Evolutionary conservation across 2,329 filamentous ascomycete species (phyloP).

Genomic region (Fusarium tupiense): DNA sequence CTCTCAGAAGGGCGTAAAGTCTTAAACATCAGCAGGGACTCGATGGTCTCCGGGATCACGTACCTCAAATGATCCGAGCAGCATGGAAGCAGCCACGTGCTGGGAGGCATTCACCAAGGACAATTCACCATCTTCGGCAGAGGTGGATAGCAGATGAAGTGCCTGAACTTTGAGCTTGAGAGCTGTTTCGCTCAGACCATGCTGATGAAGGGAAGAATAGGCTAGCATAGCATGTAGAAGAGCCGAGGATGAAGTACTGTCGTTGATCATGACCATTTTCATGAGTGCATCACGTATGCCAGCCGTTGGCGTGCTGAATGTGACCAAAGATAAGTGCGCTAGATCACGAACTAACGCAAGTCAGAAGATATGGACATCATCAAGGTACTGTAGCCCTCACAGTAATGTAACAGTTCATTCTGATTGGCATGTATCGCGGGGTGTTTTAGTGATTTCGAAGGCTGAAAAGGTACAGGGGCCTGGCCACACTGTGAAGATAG

Average conservation of each 20-base stretch:
- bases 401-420: slow-evolving; percentile 21
- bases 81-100: slow-evolving; percentile 36
- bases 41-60: not conserved
- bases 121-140: not conserved
- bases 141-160: slow-evolving; percentile 13
- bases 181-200: slow-evolving; percentile 8
- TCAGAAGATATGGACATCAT: not conserved
- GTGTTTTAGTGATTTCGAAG: not conserved
- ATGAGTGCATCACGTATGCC: slow-evolving; percentile 26
- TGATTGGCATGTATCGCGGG: not conserved
- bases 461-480: fast-evolving
- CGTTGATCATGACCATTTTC: slow-evolving; percentile 1
- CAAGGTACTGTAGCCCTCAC: not conserved
- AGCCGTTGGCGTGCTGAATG: not conserved
- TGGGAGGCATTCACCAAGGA: slow-evolving; percentile 7
- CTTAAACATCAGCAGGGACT: not conserved
- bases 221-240: slow-evolving; percentile 31
- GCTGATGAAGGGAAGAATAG: slow-evolving; percentile 23
- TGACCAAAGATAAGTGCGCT: slow-evolving; percentile 22
- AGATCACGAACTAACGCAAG: slow-evolving; percentile 1
- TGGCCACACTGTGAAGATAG: not conserved
- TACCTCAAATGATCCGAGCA: slow-evolving; percentile 35
- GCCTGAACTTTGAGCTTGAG: slow-evolving; percentile 28
- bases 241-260: slow-evolving; percentile 2
- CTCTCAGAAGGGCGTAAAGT: slow-evolving; percentile 21